Base-by-base conservation (phyloP, 202 grass and related monocot species). In the Hordeum pubiflorum region DNA sequence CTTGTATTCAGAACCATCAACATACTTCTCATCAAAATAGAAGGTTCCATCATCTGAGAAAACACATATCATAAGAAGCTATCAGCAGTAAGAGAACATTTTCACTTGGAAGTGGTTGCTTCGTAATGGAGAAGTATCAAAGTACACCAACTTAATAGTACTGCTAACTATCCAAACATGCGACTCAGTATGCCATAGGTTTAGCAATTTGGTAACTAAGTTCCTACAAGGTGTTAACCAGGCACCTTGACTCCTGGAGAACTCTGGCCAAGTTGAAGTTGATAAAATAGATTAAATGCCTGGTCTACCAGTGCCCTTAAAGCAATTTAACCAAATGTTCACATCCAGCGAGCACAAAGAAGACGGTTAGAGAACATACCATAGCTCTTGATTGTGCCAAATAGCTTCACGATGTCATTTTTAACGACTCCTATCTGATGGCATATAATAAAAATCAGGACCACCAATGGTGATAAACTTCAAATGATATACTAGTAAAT, bases 11-110 rank as follows among this genome's bases (percentile, higher is more conserved):
- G 73, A 78, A 78, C 41, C 81, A 86, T 99, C 97, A 80, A 89
- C 79, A 85, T 96, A 83, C 83, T 96, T 96, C 76, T 99, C 97
- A 26, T 99, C 92, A 48, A 99, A 99, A 89, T 96, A 99, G 57
- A 91, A 90, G 33, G 85, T 93, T 43, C 92, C 91, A 65, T 99
- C 97, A 66, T 93, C 97, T 99, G 68, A 24, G 64, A 32, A 80
- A 22, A 85, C 43, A 67, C 59, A 58, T 52, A 85, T 34, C 17
- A 77, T 58, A 79, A 58, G 23, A 64, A 39, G 64, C 22, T 58
- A 69, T 68, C 34, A 66, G 29, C 27, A 71, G 61, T 72, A 52
- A 72, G 23, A 85, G 18, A 71, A 12, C 58, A 61, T 15, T 84
- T 78, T 65, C 43, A 33, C 12, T 46, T 66, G 64, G 32, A 75